A percentile compares a stretch with the other conserved stretches of the same genome.
phyloP scores from a whole-genome alignment of 495 filamentous ascomycete species.

The Cenococcum geophilum region DNA sequence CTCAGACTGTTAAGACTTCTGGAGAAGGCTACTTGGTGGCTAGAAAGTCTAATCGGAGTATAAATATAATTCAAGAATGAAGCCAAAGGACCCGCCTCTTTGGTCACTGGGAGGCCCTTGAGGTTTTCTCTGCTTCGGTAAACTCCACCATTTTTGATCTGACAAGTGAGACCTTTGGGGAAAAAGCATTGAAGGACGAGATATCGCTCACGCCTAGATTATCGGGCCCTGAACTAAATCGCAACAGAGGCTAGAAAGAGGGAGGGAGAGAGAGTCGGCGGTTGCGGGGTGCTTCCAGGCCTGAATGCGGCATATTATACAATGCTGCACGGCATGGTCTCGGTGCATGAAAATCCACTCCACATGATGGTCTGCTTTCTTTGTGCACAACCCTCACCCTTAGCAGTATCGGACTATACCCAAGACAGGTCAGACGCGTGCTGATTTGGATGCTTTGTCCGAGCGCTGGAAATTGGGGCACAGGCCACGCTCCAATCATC shows the following conservation, averaged over 20 bases:
- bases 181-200: background rate
- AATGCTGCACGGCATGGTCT: background rate
- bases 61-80: background rate
- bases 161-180: background rate
- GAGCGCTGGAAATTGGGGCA: background rate
- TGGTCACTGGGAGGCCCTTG: background rate
- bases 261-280: too few species aligned
- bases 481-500: conserved; percentile 4
- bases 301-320: background rate
- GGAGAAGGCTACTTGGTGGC: too few species aligned
- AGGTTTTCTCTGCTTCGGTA: background rate
- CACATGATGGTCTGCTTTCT: background rate
- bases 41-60: too few species aligned
- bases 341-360: background rate
- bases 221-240: background rate
- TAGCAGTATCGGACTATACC: background rate
- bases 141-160: background rate
- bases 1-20: too few species aligned
- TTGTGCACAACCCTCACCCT: background rate
- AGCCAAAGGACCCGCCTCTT: background rate
- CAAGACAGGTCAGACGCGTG: background rate
- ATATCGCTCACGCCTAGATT: background rate
- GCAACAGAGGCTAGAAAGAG: too few species aligned
- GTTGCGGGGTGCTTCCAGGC: background rate
- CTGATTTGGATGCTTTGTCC: conserved; percentile 1